Evolutionary conservation across 805 yeast species (phyloP), one percentile per base, ranked within the genome.

Genomic region (Jamesozyma rosinii): DNA sequence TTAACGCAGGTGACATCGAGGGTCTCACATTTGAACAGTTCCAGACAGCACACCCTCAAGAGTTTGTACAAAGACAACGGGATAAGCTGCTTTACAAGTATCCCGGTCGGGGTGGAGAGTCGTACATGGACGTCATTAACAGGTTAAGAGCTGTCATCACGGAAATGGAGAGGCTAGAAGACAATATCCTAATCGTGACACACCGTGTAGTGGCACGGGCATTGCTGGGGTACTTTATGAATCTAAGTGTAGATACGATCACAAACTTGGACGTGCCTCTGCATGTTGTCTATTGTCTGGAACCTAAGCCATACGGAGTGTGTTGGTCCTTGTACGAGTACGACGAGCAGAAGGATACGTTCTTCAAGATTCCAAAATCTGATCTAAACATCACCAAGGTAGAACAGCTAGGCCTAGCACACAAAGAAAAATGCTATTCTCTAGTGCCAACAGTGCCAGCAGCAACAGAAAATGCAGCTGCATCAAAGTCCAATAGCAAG

Each of bases 51-150:
- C 76, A 72, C 54, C 95, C 97, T 0, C 74, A 74, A 30, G 97
- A 90, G 61, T 90, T 81, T 58, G 76, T 74, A 34, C 74, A 87
- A 17, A 74, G 97, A 46, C 65, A 86, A 51, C 69, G 71, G 34
- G 83, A 87, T 63, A 90, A 90, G 63, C 71, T 90, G 52, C 69
- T 81, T 14, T 90, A 90, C 63, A 70, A 97, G 47, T 90, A 89
- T 58, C 98, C 97, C 1, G 98, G 98, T 3, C 83, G 87, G 40
- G 97, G 97, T 9, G 98, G 98, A 14, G 98, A 90, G 63, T 84
- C 95, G 0, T 90, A 90, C 53, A 67, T 90, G 52, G 97, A 90
- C 64, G 98, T 92, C 10, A 82, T 90, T 55, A 86, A 88, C 51
- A 72, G 97, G 49, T 70, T 90, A 43, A 72, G 95, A 46, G 95